Conservation (phyloP, 805 yeast genomes). For the Ascoidea asiatica region DNA sequence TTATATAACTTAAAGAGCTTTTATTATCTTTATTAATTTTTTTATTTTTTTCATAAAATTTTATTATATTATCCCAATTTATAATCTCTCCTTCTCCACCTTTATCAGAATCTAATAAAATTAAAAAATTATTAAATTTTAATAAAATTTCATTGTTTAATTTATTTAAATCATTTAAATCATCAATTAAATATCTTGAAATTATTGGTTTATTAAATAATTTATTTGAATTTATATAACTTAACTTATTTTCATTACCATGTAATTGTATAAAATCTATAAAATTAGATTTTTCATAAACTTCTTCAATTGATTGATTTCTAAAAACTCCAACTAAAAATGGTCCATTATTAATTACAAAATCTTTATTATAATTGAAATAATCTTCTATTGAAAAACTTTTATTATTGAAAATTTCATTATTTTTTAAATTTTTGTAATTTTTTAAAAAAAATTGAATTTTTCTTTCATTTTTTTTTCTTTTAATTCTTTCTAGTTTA, state of each 20-base stretch:
- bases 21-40: constrained; percentile 18
- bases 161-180: constrained; percentile 24
- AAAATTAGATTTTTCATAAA: constrained; percentile 29
- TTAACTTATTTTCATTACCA: constrained; percentile 51
- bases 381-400: constrained; percentile 19
- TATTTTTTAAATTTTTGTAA: constrained; percentile 10
- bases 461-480: constrained; percentile 12
- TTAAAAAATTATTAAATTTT: constrained; percentile 30
- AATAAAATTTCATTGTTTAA: constrained; percentile 15
- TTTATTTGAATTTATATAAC: constrained; percentile 20
- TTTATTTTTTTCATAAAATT: constrained; percentile 18
- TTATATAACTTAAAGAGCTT: constrained; percentile 28
- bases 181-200: constrained; percentile 55
- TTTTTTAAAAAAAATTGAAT: constrained; percentile 12
- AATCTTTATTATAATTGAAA: constrained; percentile 13
- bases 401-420: background rate
- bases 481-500: constrained; percentile 11
- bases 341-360: constrained; percentile 34
- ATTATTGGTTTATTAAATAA: constrained; percentile 44
- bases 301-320: constrained; percentile 61
- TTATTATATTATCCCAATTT: constrained; percentile 48
- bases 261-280: constrained; percentile 83
- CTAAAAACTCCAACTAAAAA: constrained; percentile 81
- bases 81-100: constrained; percentile 88
- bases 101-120: constrained; percentile 71